Percentiles rank a stretch among this genome's conserved stretches.
Conservation (phyloP, 169 alveolate genomes). For the Plasmodium inui region DNA sequence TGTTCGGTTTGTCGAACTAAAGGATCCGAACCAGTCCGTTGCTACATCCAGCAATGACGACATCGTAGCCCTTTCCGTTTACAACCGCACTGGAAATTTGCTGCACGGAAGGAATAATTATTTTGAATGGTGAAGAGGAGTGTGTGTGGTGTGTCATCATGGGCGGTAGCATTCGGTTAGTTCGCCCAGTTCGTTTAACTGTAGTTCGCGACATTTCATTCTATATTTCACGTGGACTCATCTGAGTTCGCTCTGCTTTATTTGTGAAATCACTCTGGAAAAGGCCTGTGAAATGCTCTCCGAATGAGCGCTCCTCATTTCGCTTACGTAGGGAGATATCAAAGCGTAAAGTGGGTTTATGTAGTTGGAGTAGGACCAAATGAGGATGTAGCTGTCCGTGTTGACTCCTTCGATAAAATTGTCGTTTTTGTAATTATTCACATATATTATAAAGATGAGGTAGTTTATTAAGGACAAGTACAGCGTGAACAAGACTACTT, state of each 20-base stretch:
- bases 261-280: background rate
- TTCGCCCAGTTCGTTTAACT: background rate
- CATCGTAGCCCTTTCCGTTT: constrained; percentile 45
- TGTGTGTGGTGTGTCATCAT: background rate
- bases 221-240: too few relatives aligned
- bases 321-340: constrained; percentile 70
- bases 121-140: background rate
- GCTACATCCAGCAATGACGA: constrained; percentile 70
- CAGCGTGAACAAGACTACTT: constrained; percentile 48
- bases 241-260: background rate
- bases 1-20: background rate
- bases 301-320: background rate
- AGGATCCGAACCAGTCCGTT: constrained; percentile 52
- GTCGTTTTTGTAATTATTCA: constrained; percentile 57
- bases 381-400: constrained; percentile 69
- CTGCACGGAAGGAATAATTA: constrained; percentile 3
- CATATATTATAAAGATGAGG: constrained; percentile 39
- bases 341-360: constrained; percentile 61
- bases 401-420: constrained; percentile 69
- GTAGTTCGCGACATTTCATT: too few relatives aligned
- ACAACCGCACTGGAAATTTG: constrained; percentile 72
- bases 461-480: constrained; percentile 44
- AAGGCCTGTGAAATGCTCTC: background rate
- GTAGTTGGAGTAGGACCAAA: constrained; percentile 65
- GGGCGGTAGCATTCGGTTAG: background rate